These are phyloP conservation scores for Candida xiaguanensis DNA, from an alignment of 805 yeast genomes.

Conservation along the genomic window DNA sequence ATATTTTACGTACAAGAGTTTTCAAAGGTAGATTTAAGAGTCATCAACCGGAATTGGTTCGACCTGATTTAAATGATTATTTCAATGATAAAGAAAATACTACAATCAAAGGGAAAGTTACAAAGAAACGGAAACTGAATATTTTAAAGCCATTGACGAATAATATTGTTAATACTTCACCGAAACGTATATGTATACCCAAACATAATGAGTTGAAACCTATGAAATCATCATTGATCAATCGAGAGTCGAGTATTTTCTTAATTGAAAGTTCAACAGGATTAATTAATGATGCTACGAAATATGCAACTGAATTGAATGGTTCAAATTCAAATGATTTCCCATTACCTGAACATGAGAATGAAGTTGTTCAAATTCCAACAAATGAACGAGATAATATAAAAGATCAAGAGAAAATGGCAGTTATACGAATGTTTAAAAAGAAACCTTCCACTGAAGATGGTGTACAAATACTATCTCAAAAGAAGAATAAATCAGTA, in stretches of 20 bases:
- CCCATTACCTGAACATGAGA: slow-evolving; percentile 54
- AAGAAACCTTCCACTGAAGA: neutral
- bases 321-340: slow-evolving; percentile 60
- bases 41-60: neutral
- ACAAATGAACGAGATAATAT: slow-evolving; percentile 24
- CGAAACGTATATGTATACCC: slow-evolving; percentile 45
- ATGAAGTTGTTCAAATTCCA: slow-evolving; percentile 61
- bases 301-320: slow-evolving; percentile 66
- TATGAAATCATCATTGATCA: slow-evolving; percentile 29
- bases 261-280: slow-evolving; percentile 65
- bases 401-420: slow-evolving; percentile 29
- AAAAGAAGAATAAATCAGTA: slow-evolving; percentile 13
- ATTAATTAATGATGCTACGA: slow-evolving; percentile 57
- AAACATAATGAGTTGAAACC: slow-evolving; percentile 20
- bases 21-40: slow-evolving; percentile 30
- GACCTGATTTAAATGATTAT: slow-evolving; percentile 5
- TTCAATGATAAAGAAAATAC: slow-evolving; percentile 5
- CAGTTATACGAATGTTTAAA: slow-evolving; percentile 34
- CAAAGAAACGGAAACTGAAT: slow-evolving; percentile 8
- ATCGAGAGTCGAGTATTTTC: slow-evolving; percentile 30
- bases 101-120: neutral
- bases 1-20: slow-evolving; percentile 31
- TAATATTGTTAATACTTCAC: slow-evolving; percentile 21
- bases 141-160: slow-evolving; percentile 24
- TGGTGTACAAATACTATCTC: slow-evolving; percentile 22